Evolutionary conservation across 805 yeast genomes (phyloP), one percentile per base, ranked within the genome.

Genomic region (Spathaspora girioi): DNA sequence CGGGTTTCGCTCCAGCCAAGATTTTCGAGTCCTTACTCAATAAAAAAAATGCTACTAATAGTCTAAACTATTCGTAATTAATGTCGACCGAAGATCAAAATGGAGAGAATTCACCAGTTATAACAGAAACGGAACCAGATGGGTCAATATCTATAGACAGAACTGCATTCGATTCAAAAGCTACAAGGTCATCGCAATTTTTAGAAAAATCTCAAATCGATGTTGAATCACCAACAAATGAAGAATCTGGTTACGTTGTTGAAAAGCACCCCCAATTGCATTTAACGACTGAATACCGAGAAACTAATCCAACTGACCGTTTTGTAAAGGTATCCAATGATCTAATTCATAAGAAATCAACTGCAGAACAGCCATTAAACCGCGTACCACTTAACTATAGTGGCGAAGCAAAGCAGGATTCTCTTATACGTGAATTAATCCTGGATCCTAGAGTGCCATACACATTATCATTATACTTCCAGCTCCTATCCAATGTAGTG

Each of bases 381-480:
- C 32, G 9, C 29, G 29, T 27, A 27, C 29, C 11, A 10, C 32
- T 29, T 29, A 29, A 29, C n/a, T n/a, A n/a, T 23, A 23, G 26
- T 23, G 26, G 6, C 6, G 26, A 6, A 23, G 26, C 26, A 3
- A 23, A 23, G 26, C 3, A 23, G 26, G 6, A 29, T 12, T 12
- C 32, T 29, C 10, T 29, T 29, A 14, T n/a, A 35, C 47, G 15
- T 11, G 32, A 17, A 27, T 5, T 26, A 5, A 9, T 48, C 17
- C 12, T 49, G 11, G 81, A 80, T 52, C 81, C 84, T 2, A 68
- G 68, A 41, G 58, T 75, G 9, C 92, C 92, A 0, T 78, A 78
- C 53, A 75, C 82, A 10, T 60, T 84, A 15, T 80, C 86, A 20
- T 60, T 84, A 29, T 89, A 86, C 59, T 66, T 88, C 11, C 93